Percentiles rank a stretch among this genome's conserved stretches.
These are phyloP conservation scores for Cicer chorassanicum DNA, from an alignment of 306 rosid genomes.

Conservation along the genomic window DNA sequence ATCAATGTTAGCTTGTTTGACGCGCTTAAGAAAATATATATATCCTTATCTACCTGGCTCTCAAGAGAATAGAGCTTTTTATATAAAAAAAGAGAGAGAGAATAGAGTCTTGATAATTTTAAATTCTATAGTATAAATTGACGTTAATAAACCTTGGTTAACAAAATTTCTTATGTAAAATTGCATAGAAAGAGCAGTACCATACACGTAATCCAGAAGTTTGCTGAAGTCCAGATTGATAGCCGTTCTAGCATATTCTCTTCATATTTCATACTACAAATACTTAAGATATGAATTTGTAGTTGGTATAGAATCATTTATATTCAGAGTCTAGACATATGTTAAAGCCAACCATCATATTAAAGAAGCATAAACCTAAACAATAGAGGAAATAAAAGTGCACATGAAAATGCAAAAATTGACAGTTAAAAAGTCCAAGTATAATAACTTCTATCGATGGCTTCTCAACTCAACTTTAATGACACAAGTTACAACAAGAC, in stretches of 20 bases:
- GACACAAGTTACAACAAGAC: slow-evolving; percentile 18
- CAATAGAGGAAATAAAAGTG: neutral
- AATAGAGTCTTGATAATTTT: too few relatives aligned
- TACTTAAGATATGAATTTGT: neutral
- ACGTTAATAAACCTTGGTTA: too few relatives aligned
- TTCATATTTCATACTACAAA: neutral
- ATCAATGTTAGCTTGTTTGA: too few relatives aligned
- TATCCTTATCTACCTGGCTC: too few relatives aligned
- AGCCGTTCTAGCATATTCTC: neutral
- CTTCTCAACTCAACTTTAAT: slow-evolving; percentile 25
- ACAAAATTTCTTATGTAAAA: too few relatives aligned
- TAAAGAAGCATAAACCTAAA: neutral
- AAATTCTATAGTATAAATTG: too few relatives aligned
- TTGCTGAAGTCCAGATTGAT: neutral
- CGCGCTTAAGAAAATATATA: too few relatives aligned
- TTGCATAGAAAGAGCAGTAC: too few relatives aligned
- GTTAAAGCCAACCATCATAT: neutral
- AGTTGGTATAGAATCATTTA: neutral
- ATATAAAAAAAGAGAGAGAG: too few relatives aligned
- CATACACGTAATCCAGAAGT: neutral
- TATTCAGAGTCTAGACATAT: neutral
- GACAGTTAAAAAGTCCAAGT: neutral
- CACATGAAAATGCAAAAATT: neutral
- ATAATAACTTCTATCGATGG: slow-evolving; percentile 5
- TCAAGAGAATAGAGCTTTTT: too few relatives aligned